Base-by-base conservation (phyloP, 2,329 filamentous ascomycete genomes). In the Knufia fluminis region DNA sequence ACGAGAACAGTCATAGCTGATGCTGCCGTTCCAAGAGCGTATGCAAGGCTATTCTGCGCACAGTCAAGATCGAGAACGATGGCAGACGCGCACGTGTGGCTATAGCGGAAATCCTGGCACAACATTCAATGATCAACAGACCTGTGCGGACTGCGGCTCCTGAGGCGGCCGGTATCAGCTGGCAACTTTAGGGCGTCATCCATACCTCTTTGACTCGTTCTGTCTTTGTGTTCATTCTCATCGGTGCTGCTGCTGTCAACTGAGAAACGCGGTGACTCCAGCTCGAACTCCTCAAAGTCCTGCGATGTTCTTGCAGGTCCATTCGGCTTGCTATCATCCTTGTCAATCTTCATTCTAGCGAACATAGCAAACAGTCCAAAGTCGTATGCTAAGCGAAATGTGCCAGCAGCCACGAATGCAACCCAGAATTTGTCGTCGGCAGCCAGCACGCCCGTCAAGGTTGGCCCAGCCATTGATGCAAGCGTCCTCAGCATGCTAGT, bases 401-500 rank as follows among this genome's bases (percentile, higher is more conserved):
- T 61, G 2, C 79, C 79, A 1, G 76, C 78, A 0, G 71, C 71
- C 2, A 81, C 72, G 55, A 79, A 82, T 0, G 78, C 78, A n/a
- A 81, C 71, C 77, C 79, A 80, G 59, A 82, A 82, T 8, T 64
- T 64, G 10, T 74, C 64, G 17, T 62, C 68, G 3, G 71, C 73
- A 0, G 78, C 78, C 12, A 82, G 61, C 0, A 74, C 54, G 0
- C 79, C 79, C 0, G 79, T 82, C 1, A 80, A 59, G 1, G 67
- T 74, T 0, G 79, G 78, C 0, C 79, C 72, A 0, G 69, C 61
- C 50, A 70, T 79, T 53, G 77, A 72, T 0, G 79, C 77, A 9
- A 84, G 58, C 0, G 79, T 84, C 4, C 80, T 69, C 23, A 83
- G 52, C 59, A 79, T 78, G 41, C 68, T 71, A 0, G 80, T 83